These are phyloP conservation scores for Berberis vulgaris DNA, from an alignment of 164 flowering plant species.

Conservation along the genomic window DNA sequence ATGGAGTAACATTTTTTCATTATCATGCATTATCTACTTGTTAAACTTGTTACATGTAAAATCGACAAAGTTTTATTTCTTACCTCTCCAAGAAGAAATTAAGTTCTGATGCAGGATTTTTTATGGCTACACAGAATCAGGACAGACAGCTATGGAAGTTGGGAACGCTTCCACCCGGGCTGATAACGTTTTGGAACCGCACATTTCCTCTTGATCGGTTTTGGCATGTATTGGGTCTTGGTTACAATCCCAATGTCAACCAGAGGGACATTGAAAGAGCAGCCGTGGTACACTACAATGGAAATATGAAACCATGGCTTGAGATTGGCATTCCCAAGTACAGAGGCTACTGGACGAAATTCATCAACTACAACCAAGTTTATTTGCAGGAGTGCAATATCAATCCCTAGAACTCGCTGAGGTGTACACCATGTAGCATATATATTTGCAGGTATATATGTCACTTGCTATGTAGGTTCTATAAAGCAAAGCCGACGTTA, in stretches of 20 bases:
- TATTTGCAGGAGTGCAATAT: conserved; percentile 30
- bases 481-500: neutral
- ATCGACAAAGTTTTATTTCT: too few species aligned
- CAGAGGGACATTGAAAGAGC: conserved; percentile 25
- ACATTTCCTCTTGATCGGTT: conserved; percentile 19
- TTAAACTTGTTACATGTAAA: too few species aligned
- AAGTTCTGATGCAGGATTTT: neutral
- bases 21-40: too few species aligned
- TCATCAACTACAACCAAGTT: conserved; percentile 21
- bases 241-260: conserved; percentile 26
- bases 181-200: conserved; percentile 34
- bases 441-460: conserved; percentile 6
- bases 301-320: conserved; percentile 37
- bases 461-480: conserved; percentile 9
- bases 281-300: conserved; percentile 32
- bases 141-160: conserved; percentile 30
- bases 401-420: conserved; percentile 13
- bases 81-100: neutral
- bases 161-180: conserved; percentile 69
- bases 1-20: too few species aligned
- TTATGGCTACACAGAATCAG: conserved; percentile 18
- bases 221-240: conserved; percentile 38
- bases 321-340: conserved; percentile 30
- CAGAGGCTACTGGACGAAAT: conserved; percentile 24
- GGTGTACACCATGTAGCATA: conserved; percentile 10